Evolutionary conservation across 2,329 filamentous ascomycete genomes (phyloP).

Genomic region (Dactylellina cionopaga): DNA sequence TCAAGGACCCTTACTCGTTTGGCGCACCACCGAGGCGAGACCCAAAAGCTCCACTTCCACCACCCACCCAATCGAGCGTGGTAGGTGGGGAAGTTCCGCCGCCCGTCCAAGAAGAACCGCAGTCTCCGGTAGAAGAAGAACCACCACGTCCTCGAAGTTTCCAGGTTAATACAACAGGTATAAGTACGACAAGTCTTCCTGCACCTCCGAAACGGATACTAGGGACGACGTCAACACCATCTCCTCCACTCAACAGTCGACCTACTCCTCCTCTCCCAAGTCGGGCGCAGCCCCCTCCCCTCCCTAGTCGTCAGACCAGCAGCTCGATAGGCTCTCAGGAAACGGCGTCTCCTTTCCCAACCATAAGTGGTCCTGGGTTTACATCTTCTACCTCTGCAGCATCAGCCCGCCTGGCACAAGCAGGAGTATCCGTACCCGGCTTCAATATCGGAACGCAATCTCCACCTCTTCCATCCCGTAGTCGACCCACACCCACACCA

Average conservation of each 20-base stretch:
- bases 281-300: constrained; percentile 57
- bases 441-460: constrained; percentile 73
- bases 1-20: constrained; percentile 81
- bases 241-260: constrained; percentile 55
- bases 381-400: constrained; percentile 63
- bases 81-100: constrained; percentile 53
- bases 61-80: constrained; percentile 21
- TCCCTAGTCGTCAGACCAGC: constrained; percentile 57
- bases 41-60: constrained; percentile 62
- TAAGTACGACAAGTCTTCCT: constrained; percentile 75
- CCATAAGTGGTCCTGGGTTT: constrained; percentile 55
- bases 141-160: constrained; percentile 72
- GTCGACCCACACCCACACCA: constrained; percentile 54
- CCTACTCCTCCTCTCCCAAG: constrained; percentile 39
- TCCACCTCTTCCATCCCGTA: constrained; percentile 57
- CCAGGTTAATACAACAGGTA: constrained; percentile 74
- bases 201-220: constrained; percentile 70
- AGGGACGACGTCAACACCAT: constrained; percentile 23
- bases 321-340: constrained; percentile 55
- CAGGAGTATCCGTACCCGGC: constrained; percentile 80
- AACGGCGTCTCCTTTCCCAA: constrained; percentile 57
- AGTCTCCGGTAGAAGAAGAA: constrained; percentile 59
- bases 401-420: constrained; percentile 72
- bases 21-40: constrained; percentile 80
- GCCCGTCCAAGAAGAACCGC: constrained; percentile 59